These are phyloP conservation scores for Magnaporthales sp. DNA, from an alignment of 2,329 filamentous ascomycete genomes.

Conservation along the genomic window DNA sequence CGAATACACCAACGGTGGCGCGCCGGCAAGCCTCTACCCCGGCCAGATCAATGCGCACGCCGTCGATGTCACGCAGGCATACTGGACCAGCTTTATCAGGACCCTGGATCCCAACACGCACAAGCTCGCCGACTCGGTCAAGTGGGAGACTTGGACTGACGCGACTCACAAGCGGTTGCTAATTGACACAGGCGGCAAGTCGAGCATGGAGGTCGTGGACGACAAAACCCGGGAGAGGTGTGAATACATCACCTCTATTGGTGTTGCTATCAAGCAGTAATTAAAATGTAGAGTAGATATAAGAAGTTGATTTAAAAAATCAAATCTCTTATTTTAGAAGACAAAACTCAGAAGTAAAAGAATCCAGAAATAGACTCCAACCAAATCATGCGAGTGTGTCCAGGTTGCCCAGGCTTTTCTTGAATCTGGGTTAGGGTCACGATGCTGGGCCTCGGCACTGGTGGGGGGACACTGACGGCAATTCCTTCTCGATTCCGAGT, in stretches of 20 bases:
- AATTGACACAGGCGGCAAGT: slow-evolving; percentile 26
- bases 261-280: neutral
- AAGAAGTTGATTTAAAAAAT: too few relatives aligned
- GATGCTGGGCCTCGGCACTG: neutral
- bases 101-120: slow-evolving; percentile 54
- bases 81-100: slow-evolving; percentile 68
- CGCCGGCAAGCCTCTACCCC: slow-evolving; percentile 46
- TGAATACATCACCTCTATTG: neutral
- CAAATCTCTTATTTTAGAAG: too few relatives aligned
- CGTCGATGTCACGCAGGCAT: slow-evolving; percentile 54
- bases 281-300: neutral
- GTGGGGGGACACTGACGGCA: too few relatives aligned
- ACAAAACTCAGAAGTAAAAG: neutral
- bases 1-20: slow-evolving; percentile 34
- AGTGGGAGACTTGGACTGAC: slow-evolving; percentile 38
- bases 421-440: neutral
- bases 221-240: neutral
- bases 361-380: neutral
- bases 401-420: neutral
- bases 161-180: slow-evolving; percentile 25
- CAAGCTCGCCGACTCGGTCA: slow-evolving; percentile 33
- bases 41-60: slow-evolving; percentile 45
- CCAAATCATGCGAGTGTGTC: too few relatives aligned
- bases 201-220: slow-evolving; percentile 12
- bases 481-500: neutral